These are phyloP conservation scores for Corrigiola litoralis DNA, from an alignment of 179 eudicot genomes.

Conservation along the genomic window DNA sequence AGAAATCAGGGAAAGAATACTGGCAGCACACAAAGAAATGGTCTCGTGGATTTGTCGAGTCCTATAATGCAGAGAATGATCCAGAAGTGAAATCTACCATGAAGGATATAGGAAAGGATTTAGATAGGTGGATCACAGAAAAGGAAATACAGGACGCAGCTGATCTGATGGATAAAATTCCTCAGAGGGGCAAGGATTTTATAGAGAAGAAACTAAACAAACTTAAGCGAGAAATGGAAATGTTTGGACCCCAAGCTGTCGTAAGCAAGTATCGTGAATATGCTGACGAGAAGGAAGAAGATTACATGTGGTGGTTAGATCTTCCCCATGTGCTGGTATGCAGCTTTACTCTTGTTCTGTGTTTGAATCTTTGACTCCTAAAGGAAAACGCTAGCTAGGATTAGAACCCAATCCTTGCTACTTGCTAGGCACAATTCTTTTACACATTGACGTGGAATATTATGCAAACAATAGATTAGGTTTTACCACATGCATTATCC, in stretches of 20 bases:
- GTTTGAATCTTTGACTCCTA: no score
- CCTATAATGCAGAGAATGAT: constrained; percentile 73
- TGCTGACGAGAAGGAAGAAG: constrained; percentile 72
- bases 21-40: constrained; percentile 97
- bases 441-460: background rate
- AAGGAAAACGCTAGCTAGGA: no score
- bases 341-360: background rate
- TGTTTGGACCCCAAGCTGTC: constrained; percentile 92
- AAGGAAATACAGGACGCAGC: constrained; percentile 77
- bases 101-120: constrained; percentile 90
- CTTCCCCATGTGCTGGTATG: constrained; percentile 78
- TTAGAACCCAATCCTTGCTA: background rate
- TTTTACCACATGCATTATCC: no score
- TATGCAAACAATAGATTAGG: no score
- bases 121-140: constrained; percentile 91
- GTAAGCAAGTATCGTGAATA: constrained; percentile 82
- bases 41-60: constrained; percentile 76
- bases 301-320: constrained; percentile 97
- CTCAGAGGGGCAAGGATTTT: constrained; percentile 44
- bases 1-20: constrained; percentile 76
- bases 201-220: constrained; percentile 68
- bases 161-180: constrained; percentile 58
- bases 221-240: constrained; percentile 82
- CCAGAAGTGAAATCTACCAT: constrained; percentile 73
- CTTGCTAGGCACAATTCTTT: background rate